phyloP scores from a whole-genome alignment of 1,139 yeast species.

The Ashbya aceris region DNA sequence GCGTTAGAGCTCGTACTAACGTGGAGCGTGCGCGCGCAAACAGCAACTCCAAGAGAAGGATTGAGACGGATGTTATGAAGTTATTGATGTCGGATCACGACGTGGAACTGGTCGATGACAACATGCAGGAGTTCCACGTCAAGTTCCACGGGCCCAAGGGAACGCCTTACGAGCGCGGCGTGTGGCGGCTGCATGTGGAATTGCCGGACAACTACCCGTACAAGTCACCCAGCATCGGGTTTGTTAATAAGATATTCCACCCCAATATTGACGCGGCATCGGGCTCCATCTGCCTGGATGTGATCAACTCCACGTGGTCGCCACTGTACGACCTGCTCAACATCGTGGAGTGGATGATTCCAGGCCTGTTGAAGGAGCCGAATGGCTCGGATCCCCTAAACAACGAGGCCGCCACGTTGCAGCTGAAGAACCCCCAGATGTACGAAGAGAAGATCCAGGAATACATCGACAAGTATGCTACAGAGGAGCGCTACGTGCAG shows the following conservation, averaged over 20 bases:
- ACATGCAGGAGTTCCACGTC: constrained; percentile 84
- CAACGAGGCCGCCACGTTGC: constrained; percentile 79
- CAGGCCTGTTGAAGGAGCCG: constrained; percentile 85
- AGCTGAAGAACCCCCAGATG: constrained; percentile 58
- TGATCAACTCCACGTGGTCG: constrained; percentile 95
- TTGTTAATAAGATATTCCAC: constrained; percentile 82
- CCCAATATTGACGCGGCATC: constrained; percentile 88
- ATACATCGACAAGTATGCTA: constrained; percentile 71
- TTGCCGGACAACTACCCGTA: constrained; percentile 93
- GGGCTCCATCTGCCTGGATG: constrained; percentile 93
- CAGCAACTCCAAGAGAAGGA: constrained; percentile 68
- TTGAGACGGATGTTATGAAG: constrained; percentile 95
- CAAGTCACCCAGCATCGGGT: constrained; percentile 93
- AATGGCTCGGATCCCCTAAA: constrained; percentile 92
- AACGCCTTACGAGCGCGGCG: constrained; percentile 83
- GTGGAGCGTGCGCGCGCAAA: not conserved
- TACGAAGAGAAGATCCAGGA: constrained; percentile 64
- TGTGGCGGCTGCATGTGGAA: constrained; percentile 89
- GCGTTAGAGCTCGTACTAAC: not conserved
- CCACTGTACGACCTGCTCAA: constrained; percentile 92
- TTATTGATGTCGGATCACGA: constrained; percentile 90
- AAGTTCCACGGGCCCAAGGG: constrained; percentile 82
- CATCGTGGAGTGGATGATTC: constrained; percentile 86
- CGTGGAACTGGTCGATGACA: constrained; percentile 76
- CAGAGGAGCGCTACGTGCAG: constrained; percentile 36